A percentile compares a stretch with the other conserved stretches of the same genome.
Evolutionary conservation across 768 basidiomycete genomes (phyloP).

Genomic region (Suillus occidentalis): DNA sequence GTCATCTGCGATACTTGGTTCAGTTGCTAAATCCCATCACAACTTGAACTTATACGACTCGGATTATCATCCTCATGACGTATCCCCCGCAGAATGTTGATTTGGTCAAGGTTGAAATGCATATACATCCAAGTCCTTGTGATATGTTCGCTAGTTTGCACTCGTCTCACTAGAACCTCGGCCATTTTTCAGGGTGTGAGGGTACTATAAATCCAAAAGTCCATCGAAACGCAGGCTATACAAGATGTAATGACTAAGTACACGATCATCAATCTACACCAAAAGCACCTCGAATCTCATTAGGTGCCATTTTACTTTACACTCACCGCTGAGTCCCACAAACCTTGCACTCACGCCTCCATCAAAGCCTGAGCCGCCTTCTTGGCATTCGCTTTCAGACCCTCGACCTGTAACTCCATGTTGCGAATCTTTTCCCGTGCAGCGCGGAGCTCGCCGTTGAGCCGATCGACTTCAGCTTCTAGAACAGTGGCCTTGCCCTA

Average conservation of each 20-base stretch:
- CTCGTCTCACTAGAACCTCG: no score
- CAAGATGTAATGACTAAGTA: neutral
- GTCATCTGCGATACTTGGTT: no score
- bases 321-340: neutral
- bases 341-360: conserved; percentile 14
- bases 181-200: no score
- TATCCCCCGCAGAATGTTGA: no score
- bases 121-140: no score
- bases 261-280: neutral
- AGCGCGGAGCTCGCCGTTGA: conserved; percentile 70
- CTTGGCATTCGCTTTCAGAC: conserved; percentile 69
- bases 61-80: no score
- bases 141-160: no score
- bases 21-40: no score
- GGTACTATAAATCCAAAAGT: neutral
- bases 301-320: conserved; percentile 5
- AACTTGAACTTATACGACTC: no score
- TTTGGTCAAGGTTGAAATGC: no score
- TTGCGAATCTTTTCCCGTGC: conserved; percentile 80
- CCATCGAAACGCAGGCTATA: neutral
- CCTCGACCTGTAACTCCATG: conserved; percentile 81
- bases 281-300: neutral
- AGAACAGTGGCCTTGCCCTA: conserved; percentile 28
- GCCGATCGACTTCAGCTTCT: conserved; percentile 58
- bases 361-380: conserved; percentile 69